Percentiles rank a stretch among this genome's conserved stretches.
These are phyloP conservation scores for Schizopora paradoxa DNA, from an alignment of 1,284 basidiomycete genomes.

Conservation along the genomic window DNA sequence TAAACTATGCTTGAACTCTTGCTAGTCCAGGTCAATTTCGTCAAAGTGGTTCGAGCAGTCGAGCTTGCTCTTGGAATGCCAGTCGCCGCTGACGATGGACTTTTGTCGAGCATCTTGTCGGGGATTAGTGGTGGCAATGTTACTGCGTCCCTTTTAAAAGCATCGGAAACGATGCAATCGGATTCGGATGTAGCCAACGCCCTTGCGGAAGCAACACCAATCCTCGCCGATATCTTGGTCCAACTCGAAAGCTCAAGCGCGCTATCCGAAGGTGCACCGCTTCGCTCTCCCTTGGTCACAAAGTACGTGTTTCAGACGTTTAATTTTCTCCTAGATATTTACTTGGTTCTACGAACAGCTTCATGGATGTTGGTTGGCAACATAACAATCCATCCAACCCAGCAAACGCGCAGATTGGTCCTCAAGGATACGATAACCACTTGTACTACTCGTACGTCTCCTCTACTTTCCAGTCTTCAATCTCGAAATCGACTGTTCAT, in stretches of 20 bases:
- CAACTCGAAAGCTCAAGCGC: constrained; percentile 32
- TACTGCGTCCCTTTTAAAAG: constrained; percentile 4
- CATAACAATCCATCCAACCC: constrained; percentile 62
- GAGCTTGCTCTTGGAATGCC: constrained; percentile 57
- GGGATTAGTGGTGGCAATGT: constrained; percentile 17
- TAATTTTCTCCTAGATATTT: background rate
- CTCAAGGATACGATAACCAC: constrained; percentile 74
- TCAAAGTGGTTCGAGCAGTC: constrained; percentile 56
- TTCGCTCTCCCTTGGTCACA: constrained; percentile 39
- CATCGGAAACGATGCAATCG: background rate
- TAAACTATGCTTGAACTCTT: constrained; percentile 3
- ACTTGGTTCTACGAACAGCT: constrained; percentile 35
- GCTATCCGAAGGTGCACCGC: constrained; percentile 24
- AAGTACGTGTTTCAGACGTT: constrained; percentile 36
- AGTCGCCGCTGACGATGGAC: background rate
- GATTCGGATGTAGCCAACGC: constrained; percentile 40
- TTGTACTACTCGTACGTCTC: constrained; percentile 60
- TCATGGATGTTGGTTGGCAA: constrained; percentile 79
- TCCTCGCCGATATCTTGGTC: constrained; percentile 39
- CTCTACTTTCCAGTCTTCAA: constrained; percentile 7
- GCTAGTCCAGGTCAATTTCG: constrained; percentile 67
- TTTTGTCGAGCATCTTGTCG: constrained; percentile 16
- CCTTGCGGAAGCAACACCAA: constrained; percentile 43
- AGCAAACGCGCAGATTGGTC: constrained; percentile 57
- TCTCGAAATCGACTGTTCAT: constrained; percentile 13